These are phyloP conservation scores for Elsinoe australis DNA, from an alignment of 2,329 filamentous ascomycete species.

Conservation along the genomic window DNA sequence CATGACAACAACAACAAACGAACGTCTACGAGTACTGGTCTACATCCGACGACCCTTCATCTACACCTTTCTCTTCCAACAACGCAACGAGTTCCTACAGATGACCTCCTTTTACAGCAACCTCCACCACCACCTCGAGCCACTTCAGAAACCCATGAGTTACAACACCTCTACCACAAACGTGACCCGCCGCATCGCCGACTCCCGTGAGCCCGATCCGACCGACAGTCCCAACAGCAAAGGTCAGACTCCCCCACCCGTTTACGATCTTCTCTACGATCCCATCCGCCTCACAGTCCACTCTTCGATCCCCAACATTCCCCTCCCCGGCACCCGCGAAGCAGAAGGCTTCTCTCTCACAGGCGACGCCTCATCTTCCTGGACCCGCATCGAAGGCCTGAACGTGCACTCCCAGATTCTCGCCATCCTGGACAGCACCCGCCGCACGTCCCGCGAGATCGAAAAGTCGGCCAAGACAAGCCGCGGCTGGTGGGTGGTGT, in stretches of 20 bases:
- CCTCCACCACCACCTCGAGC: conserved; percentile 46
- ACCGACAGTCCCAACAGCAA: conserved; percentile 27
- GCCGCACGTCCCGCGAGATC: conserved; percentile 41
- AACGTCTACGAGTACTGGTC: conserved; percentile 57
- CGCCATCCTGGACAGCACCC: conserved; percentile 48
- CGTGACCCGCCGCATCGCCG: conserved; percentile 37
- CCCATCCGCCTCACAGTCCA: conserved; percentile 51
- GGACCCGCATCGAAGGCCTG: conserved; percentile 52
- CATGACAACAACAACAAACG: conserved; percentile 25
- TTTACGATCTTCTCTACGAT: conserved; percentile 56
- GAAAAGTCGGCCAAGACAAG: conserved; percentile 56
- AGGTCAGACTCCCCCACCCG: conserved; percentile 31
- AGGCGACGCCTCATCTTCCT: conserved; percentile 28
- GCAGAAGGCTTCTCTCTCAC: conserved; percentile 32
- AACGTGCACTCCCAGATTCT: conserved; percentile 56
- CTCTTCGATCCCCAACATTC: conserved; percentile 57
- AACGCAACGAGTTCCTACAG: conserved; percentile 49
- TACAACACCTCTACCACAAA: conserved; percentile 35
- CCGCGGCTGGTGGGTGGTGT: conserved; percentile 61
- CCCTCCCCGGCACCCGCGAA: conserved; percentile 42
- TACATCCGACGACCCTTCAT: conserved; percentile 69
- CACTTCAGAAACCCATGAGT: conserved; percentile 40
- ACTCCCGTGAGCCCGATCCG: conserved; percentile 28
- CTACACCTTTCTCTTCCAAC: conserved; percentile 65
- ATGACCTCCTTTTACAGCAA: conserved; percentile 41